A percentile compares a stretch with the other conserved stretches of the same genome.
Evolutionary conservation across 129 eudicot genomes (phyloP).

Genomic region (Artemisia argyi): DNA sequence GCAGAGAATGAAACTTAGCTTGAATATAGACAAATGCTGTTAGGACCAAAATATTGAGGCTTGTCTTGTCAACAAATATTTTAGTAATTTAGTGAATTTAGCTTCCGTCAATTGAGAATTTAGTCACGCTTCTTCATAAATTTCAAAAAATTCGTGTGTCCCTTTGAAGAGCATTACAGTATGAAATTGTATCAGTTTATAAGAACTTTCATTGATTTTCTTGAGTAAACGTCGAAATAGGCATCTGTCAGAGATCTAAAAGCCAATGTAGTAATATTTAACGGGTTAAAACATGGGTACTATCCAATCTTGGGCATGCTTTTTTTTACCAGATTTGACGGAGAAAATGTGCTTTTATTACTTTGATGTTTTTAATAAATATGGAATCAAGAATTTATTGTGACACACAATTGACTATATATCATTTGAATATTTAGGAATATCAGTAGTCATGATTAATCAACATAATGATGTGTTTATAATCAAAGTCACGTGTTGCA

Average conservation of each 20-base stretch:
- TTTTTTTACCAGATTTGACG: neutral
- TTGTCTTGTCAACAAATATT: no score
- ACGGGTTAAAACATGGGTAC: neutral
- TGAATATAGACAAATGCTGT: neutral
- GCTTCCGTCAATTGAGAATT: no score
- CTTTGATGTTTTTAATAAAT: neutral
- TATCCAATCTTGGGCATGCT: conserved; percentile 8
- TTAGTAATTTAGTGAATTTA: no score
- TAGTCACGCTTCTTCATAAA: no score
- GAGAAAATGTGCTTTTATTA: conserved; percentile 1
- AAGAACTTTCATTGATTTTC: neutral
- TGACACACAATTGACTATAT: neutral
- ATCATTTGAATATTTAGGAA: neutral
- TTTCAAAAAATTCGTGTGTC: no score
- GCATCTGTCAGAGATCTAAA: neutral
- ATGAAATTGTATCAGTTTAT: neutral
- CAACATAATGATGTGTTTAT: neutral
- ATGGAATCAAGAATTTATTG: neutral
- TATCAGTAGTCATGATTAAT: neutral
- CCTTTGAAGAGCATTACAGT: neutral
- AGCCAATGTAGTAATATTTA: neutral
- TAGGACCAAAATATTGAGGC: no score
- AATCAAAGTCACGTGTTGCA: conserved; percentile 36
- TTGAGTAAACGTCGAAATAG: neutral
- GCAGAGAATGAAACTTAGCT: no score